Base-by-base conservation (phyloP, 208 protist genomes). In the Spongospora subterranea region DNA sequence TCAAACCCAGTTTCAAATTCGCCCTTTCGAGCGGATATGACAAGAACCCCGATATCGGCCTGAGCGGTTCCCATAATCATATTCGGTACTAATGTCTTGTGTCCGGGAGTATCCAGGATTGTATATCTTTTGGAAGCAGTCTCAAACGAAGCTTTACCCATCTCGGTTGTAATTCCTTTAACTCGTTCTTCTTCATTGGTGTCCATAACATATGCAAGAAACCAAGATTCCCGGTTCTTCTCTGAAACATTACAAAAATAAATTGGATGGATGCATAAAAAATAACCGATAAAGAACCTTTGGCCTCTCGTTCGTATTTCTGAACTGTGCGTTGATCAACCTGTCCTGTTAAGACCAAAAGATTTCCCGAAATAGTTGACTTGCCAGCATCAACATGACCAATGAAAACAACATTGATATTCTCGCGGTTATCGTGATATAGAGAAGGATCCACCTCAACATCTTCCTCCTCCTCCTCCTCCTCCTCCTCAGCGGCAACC, bases 331-430 rank as follows among this genome's bases (percentile, higher is more conserved):
- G 97, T 93, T 98, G 94, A 93, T 99, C 98, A 6, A 94, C 88
- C 71, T 93, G 90, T 0, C 93, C 93, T 0, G 93, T 92, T 20
- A 91, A 60, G 24, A 93, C 91, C 46, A 99, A 93, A 20, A 99
- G 95, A 90, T 99, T 97, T 46, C 98, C 98, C 1, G 96, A 97
- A 89, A 99, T 97, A 40, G 98, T 99, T 13, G 97, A 99, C 94
- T 99, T 99, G 88, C 98, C 98, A 41, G 98, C 98, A 95, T 99
- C 98, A 46, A 99, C 98, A 94, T 99, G 98, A 39, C 98, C 98
- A 92, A 99, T 98, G 94, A 99, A 99, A 50, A 99, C 97, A 88
- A 99, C 94, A 94, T 99, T 99, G 92, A 98, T 95, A 95, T 94
- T 77, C 40, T 91, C 88, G 32, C 53, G 0, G 45, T 90, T 53